These are phyloP conservation scores for Arthrinium phaeospermum DNA, from an alignment of 2,329 filamentous ascomycete species.

Conservation along the genomic window DNA sequence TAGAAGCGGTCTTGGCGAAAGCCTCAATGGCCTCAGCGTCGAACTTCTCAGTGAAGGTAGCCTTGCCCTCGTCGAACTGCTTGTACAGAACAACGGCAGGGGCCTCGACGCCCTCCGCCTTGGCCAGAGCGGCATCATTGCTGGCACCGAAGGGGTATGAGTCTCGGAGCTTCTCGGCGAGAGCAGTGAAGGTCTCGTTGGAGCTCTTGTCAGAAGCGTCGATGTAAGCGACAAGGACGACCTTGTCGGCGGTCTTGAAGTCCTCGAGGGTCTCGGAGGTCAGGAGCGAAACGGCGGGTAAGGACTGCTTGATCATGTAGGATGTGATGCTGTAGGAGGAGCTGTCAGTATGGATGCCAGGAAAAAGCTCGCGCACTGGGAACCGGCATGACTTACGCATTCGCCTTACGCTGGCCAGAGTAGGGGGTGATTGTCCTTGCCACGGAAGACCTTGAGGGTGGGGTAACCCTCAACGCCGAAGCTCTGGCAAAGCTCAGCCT, in stretches of 20 bases:
- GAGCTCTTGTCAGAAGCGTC: constrained; percentile 80
- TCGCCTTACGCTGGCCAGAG: constrained; percentile 86
- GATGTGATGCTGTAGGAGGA: constrained; percentile 60
- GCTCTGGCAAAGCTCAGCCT: constrained; percentile 87
- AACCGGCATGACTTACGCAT: constrained; percentile 57
- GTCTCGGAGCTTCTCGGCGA: constrained; percentile 81
- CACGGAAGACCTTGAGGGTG: constrained; percentile 98
- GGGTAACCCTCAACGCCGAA: constrained; percentile 97
- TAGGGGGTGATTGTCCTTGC: constrained; percentile 84
- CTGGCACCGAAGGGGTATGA: constrained; percentile 90
- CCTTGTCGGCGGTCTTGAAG: constrained; percentile 98
- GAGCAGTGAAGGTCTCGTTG: constrained; percentile 80
- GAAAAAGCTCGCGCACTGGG: neutral
- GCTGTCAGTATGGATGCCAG: neutral
- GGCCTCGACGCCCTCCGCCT: constrained; percentile 87
- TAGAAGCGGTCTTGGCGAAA: constrained; percentile 85
- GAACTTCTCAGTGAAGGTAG: constrained; percentile 80
- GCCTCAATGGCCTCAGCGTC: constrained; percentile 78
- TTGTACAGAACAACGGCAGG: constrained; percentile 96
- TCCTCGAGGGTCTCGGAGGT: constrained; percentile 85
- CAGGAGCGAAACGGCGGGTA: constrained; percentile 87
- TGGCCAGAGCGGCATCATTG: constrained; percentile 81
- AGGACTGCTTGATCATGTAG: constrained; percentile 98
- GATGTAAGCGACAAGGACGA: constrained; percentile 91
- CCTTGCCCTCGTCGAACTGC: constrained; percentile 96